Percentiles rank a stretch among this genome's conserved stretches.
These are phyloP conservation scores for Hypoxylon fragiforme DNA, from an alignment of 495 filamentous ascomycete genomes.

Conservation along the genomic window DNA sequence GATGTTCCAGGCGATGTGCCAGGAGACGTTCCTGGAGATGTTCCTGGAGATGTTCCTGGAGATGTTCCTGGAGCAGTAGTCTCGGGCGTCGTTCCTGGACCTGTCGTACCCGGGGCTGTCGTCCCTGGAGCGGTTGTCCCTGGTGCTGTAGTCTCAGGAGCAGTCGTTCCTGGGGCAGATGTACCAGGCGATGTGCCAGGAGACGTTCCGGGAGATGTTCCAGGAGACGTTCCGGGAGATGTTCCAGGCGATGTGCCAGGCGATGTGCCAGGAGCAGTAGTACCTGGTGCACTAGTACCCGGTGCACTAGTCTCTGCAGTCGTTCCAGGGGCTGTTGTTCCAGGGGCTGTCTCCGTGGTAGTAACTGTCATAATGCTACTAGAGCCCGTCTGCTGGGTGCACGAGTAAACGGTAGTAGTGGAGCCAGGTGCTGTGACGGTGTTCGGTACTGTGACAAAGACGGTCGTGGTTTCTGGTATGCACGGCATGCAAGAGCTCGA, in stretches of 20 bases:
- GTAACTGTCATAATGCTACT: no score
- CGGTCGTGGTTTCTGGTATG: conserved; percentile 16
- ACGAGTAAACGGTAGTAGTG: conserved; percentile 2
- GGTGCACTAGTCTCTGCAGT: no score
- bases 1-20: no score
- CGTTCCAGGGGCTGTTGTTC: no score
- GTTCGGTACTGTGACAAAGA: conserved; percentile 10
- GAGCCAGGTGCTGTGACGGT: conserved; percentile 3
- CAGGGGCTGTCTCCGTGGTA: no score
- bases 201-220: not conserved
- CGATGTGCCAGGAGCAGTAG: no score
- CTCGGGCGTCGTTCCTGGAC: not conserved
- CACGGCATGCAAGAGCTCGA: no score
- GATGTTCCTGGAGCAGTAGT: not conserved
- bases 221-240: not conserved
- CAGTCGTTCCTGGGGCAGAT: not conserved
- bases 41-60: not conserved
- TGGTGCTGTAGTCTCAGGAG: not conserved
- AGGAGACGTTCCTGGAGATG: not conserved
- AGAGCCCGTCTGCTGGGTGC: no score
- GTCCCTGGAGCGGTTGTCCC: not conserved
- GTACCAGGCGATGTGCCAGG: no score
- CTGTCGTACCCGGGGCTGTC: not conserved
- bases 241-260: no score
- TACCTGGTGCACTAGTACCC: no score